phyloP scores from a whole-genome alignment of 164 flowering plant species.

The Magnolia changhungtana region DNA sequence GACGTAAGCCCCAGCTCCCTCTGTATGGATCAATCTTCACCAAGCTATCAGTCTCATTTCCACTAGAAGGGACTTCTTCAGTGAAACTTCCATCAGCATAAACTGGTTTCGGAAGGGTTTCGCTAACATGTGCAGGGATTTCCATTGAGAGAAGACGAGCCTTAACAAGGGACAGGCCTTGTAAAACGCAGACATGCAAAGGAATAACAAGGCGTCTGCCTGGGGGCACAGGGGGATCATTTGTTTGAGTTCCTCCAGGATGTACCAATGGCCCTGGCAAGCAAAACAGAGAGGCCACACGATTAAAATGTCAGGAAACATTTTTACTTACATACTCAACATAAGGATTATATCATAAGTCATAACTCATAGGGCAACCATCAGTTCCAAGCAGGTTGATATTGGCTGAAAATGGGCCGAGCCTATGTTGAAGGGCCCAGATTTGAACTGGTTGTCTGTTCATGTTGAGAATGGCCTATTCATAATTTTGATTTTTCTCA shows the following conservation, averaged over 20 bases:
- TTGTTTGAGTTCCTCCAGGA: conserved; percentile 34
- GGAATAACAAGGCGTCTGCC: conserved; percentile 93
- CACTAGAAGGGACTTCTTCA: conserved; percentile 29
- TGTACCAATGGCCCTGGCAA: conserved; percentile 53
- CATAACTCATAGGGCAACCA: neutral
- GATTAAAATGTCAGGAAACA: neutral
- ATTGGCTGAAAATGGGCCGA: neutral
- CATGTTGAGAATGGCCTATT: too few relatives aligned
- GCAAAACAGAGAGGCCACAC: conserved; percentile 17
- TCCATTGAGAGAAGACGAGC: conserved; percentile 98
- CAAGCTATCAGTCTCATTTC: conserved; percentile 47
- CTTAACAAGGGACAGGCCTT: conserved; percentile 88
- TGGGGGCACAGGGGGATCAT: conserved; percentile 53
- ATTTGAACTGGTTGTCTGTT: too few relatives aligned
- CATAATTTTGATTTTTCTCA: too few relatives aligned
- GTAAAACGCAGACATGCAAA: conserved; percentile 80
- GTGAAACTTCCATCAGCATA: conserved; percentile 20
- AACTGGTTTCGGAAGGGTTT: conserved; percentile 44
- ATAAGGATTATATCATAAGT: neutral
- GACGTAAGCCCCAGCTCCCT: conserved; percentile 97
- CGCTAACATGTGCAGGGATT: conserved; percentile 89
- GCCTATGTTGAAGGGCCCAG: neutral
- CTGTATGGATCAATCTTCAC: conserved; percentile 91
- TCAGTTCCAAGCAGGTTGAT: neutral
- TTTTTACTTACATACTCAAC: neutral